Evolutionary conservation across 83 land plant genomes (phyloP).

Genomic region (Diphasiastrum complanatum): DNA sequence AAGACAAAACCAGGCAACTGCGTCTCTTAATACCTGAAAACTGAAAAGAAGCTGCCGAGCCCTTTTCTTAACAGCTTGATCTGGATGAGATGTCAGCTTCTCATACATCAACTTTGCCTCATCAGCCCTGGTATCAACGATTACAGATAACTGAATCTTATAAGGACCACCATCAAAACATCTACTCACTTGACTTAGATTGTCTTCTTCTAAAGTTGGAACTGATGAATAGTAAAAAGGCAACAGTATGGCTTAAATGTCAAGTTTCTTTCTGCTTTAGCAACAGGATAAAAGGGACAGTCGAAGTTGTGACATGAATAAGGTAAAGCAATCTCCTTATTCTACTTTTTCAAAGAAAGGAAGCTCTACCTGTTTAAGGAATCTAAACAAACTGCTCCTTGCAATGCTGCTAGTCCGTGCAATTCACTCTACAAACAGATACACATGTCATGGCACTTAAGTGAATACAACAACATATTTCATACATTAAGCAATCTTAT

Average conservation of each 20-base stretch:
- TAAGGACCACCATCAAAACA: neutral
- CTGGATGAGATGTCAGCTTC: conserved; percentile 30
- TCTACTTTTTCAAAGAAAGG: no score
- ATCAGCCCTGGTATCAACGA: conserved; percentile 15
- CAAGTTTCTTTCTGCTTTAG: neutral
- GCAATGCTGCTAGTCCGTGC: conserved; percentile 34
- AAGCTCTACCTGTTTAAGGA: conserved; percentile 40
- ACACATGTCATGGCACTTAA: no score
- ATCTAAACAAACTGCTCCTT: conserved; percentile 29
- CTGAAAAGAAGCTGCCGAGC: conserved; percentile 33
- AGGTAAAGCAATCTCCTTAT: conserved; percentile 11
- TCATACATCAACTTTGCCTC: conserved; percentile 33
- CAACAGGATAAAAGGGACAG: neutral
- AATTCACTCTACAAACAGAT: conserved; percentile 27
- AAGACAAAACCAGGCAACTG: neutral
- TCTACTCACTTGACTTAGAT: no score
- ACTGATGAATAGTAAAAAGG: neutral
- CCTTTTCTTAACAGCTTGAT: conserved; percentile 23
- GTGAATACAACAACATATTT: no score
- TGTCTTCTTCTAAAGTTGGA: neutral
- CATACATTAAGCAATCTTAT: no score
- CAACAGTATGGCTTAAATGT: neutral
- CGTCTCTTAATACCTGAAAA: conserved; percentile 15
- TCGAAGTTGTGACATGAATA: neutral
- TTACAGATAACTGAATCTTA: neutral